Base-by-base conservation (phyloP, 2,329 filamentous ascomycete genomes). In the Diaporthe helianthi region DNA sequence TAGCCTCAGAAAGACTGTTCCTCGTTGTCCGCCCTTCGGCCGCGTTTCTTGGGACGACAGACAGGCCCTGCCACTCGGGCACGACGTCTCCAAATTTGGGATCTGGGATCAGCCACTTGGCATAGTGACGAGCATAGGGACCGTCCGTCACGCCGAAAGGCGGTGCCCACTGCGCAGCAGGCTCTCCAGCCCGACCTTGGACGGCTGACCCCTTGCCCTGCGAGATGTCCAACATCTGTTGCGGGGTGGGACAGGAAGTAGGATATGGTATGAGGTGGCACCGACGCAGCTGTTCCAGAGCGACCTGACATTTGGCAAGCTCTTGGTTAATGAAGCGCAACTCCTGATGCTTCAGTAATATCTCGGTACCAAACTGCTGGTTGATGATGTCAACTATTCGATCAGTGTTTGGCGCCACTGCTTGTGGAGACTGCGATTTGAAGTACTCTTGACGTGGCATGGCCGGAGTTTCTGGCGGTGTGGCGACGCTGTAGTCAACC, bases 281-380 rank as follows among this genome's bases (percentile, higher is more conserved):
- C 71, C 96, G 90, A 75, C 96, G 92, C 72, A 99, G 84, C 82
- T 98, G 96, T 81, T 99, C 96, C 74, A 98, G 86, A 13, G 94
- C 93, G 73, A 94, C 84, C 82, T 98, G 94, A 77, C 94, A 98
- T 83, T 98, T 98, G 73, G 93, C 95, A 73, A 98, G 87, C 82
- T 98, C 96, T 81, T 97, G 94, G 78, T 98, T 93, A 79, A 98
- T 97, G 74, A 97, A 85, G 69, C 94, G 93, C 70, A 98, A 83
- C 83, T 99, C 96, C 76, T 96, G 90, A 80, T 99, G 96, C 84
- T 98, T 98, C 78, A 97, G 83, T 72, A 98, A 83, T 65, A 98
- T 94, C 82, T 98, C 94, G 73, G 96, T 88, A 76, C 94, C 93
- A 79, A 98, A 91, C 80, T 98, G 92, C 72, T 93, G 90, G 77